phyloP scores from a whole-genome alignment of 176 grass and related monocot genomes.

The Alloteropsis semialata region DNA sequence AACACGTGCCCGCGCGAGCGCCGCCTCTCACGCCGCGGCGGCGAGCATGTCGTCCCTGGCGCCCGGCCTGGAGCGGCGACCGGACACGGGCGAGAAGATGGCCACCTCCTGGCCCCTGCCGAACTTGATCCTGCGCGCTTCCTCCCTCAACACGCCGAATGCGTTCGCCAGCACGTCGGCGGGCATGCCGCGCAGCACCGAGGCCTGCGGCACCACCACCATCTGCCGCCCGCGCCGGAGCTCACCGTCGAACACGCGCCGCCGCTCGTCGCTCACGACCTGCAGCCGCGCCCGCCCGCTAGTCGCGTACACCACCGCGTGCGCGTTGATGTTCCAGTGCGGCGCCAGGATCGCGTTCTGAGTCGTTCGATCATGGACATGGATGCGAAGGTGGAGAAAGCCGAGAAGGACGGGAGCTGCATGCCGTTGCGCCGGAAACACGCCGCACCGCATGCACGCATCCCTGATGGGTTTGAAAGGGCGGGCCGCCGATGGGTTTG shows the following conservation, averaged over 20 bases:
- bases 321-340: constrained; percentile 54
- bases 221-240: constrained; percentile 43
- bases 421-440: no score
- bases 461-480: no score
- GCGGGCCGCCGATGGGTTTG: no score
- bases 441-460: no score
- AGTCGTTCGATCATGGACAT: no score
- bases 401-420: no score
- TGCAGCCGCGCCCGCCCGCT: constrained; percentile 36
- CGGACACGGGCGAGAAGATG: constrained; percentile 28
- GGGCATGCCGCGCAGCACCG: no score
- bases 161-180: no score
- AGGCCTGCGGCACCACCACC: constrained; percentile 22
- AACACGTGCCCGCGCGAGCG: no score
- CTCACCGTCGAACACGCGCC: constrained; percentile 44
- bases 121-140: constrained; percentile 45
- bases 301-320: constrained; percentile 36
- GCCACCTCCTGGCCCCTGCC: constrained; percentile 34
- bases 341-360: constrained; percentile 50
- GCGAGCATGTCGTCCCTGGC: not conserved
- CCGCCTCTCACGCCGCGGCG: not conserved
- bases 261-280: constrained; percentile 32
- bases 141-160: constrained; percentile 39
- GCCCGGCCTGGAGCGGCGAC: not conserved
- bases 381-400: not conserved